phyloP scores from a whole-genome alignment of 129 eudicot species.

The Arctium minus region DNA sequence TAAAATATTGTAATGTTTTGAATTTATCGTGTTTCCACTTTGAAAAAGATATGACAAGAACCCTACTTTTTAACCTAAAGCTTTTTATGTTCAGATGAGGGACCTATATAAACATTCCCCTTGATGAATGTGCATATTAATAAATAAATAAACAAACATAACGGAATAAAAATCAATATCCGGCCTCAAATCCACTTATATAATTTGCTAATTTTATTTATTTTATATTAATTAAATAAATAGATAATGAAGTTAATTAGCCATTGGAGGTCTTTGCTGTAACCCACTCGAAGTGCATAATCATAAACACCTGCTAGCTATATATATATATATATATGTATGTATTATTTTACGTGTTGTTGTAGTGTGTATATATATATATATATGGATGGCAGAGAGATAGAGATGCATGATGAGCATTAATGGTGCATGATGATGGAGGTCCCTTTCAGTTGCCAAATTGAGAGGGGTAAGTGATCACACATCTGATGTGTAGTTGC shows the following conservation, averaged over 20 bases:
- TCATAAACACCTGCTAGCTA: slow-evolving; percentile 8
- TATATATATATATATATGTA: too few relatives aligned
- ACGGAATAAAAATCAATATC: slow-evolving; percentile 29
- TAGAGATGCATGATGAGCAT: slow-evolving; percentile 36
- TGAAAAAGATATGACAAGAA: slow-evolving; percentile 64
- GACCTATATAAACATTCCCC: slow-evolving; percentile 74
- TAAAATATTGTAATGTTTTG: slow-evolving; percentile 17
- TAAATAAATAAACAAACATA: background rate
- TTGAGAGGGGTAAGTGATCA: slow-evolving; percentile 28
- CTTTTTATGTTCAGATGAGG: slow-evolving; percentile 17
- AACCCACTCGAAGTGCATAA: slow-evolving; percentile 43
- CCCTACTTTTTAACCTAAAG: slow-evolving; percentile 37
- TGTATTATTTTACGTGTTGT: background rate
- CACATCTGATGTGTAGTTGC: slow-evolving; percentile 13
- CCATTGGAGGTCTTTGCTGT: slow-evolving; percentile 45
- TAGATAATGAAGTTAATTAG: background rate
- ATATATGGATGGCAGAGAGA: slow-evolving; percentile 17
- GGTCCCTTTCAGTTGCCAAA: slow-evolving; percentile 47
- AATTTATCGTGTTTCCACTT: slow-evolving; percentile 29
- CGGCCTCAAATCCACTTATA: slow-evolving; percentile 33
- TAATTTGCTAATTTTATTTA: background rate
- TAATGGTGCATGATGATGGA: slow-evolving; percentile 34
- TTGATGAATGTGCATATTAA: slow-evolving; percentile 45
- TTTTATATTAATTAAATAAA: background rate
- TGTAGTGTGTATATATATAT: background rate